These are phyloP conservation scores for Mikania micrantha DNA, from an alignment of 129 eudicot species.

Conservation along the genomic window DNA sequence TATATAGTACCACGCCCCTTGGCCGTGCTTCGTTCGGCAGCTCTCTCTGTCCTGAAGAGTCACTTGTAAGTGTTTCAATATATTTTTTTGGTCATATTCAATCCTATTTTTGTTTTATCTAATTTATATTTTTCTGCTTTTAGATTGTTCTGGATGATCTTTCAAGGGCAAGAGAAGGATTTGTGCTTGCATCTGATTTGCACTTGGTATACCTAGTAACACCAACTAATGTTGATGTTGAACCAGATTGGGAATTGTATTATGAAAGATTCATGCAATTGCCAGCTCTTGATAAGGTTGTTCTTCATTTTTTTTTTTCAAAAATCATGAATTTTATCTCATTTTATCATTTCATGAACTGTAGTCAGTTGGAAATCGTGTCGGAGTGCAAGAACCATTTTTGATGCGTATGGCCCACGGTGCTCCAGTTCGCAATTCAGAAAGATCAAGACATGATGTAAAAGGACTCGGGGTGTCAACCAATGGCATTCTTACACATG, in stretches of 20 bases:
- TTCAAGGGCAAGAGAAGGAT: slow-evolving; percentile 95
- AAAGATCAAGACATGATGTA: slow-evolving; percentile 39
- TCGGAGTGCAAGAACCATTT: slow-evolving; percentile 94
- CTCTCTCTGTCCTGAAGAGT: slow-evolving; percentile 93
- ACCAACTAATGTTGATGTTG: slow-evolving; percentile 91
- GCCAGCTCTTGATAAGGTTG: slow-evolving; percentile 82
- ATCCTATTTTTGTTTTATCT: background rate
- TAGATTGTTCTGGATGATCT: slow-evolving; percentile 98
- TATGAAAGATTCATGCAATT: slow-evolving; percentile 91
- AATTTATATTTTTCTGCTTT: background rate
- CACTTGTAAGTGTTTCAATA: slow-evolving; percentile 53
- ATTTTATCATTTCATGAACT: slow-evolving; percentile 15
- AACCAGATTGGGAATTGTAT: slow-evolving; percentile 96
- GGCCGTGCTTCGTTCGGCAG: slow-evolving; percentile 97
- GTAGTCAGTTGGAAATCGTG: slow-evolving; percentile 95
- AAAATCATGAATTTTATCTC: background rate
- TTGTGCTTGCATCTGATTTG: slow-evolving; percentile 95
- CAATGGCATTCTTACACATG: slow-evolving; percentile 57
- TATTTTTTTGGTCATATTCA: background rate
- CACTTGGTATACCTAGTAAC: slow-evolving; percentile 90
- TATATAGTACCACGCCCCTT: slow-evolving; percentile 82
- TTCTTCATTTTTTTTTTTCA: background rate
- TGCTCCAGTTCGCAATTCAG: slow-evolving; percentile 59
- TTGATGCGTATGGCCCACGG: slow-evolving; percentile 99
- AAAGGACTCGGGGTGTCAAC: slow-evolving; percentile 52